A percentile compares a stretch with the other conserved stretches of the same genome.
phyloP scores from a whole-genome alignment of 163 green algal genomes.

The Scenedesmus sp. region DNA sequence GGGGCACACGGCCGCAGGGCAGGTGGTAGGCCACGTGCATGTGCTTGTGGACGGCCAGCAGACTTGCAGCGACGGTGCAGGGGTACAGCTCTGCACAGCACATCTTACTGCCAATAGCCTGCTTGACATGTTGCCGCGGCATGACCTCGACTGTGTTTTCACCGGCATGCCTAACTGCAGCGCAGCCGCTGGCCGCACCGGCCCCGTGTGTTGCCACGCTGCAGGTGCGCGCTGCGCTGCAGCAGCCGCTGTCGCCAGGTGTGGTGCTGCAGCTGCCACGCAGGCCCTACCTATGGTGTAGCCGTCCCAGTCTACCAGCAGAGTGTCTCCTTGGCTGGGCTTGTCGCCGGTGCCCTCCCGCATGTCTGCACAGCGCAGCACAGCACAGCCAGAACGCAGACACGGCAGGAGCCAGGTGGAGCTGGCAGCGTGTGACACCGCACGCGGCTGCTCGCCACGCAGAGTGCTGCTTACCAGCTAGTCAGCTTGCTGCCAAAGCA shows the following conservation, averaged over 20 bases:
- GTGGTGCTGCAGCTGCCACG: no score
- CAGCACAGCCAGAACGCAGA: no score
- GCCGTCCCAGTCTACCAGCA: slow-evolving; percentile 89
- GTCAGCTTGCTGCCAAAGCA: not conserved
- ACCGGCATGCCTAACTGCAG: not conserved
- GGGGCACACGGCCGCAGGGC: not conserved
- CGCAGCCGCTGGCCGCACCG: not conserved
- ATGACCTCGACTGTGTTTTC: not conserved
- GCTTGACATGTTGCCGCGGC: not conserved
- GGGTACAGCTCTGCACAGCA: not conserved
- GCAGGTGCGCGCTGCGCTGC: no score
- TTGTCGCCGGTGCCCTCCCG: slow-evolving; percentile 62
- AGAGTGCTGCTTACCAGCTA: no score
- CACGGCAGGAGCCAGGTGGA: no score
- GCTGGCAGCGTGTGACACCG: no score
- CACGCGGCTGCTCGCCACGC: no score
- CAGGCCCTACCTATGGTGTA: slow-evolving; percentile 78
- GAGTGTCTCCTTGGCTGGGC: slow-evolving; percentile 61
- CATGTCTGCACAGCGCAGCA: slow-evolving; percentile 60
- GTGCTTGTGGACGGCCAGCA: not conserved
- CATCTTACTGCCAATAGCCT: no score
- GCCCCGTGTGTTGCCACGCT: no score
- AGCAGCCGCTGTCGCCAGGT: no score
- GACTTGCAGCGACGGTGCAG: not conserved
- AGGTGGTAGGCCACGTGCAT: not conserved